Base-by-base conservation (phyloP, 2,329 filamentous ascomycete genomes). In the Lecanicillium sp. region DNA sequence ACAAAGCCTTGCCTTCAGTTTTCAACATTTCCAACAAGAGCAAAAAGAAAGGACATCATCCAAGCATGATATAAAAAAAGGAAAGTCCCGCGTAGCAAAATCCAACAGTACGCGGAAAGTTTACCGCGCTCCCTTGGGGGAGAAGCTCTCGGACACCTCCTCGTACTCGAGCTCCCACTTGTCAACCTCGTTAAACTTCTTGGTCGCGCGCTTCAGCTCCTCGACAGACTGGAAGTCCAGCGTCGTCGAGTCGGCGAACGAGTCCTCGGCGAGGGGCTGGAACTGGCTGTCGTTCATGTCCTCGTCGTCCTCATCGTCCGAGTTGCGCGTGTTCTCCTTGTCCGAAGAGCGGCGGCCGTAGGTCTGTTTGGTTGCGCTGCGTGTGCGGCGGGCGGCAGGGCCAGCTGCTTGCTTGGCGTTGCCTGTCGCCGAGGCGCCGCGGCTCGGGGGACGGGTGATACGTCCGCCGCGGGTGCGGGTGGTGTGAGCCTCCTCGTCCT, bases 151-250 rank as follows among this genome's bases (percentile, higher is more conserved):
- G 19, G 72, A 73, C 41, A 81, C 72, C 55, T 82, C 79, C 67
- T 86, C 83, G 62, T 78, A 86, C 43, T 81, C 79, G 52, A 86
- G 65, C 64, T 83, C 73, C 81, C 81, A 86, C 64, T 74, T 70
- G 61, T 86, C 83, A 33, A 86, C 83, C 64, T 86, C 82, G 61
- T 77, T 73, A 57, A 86, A 86, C 64, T 85, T 85, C 60, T 69
- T 73, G 9, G 71, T 71, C 33, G 79, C 78, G 42, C 72, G 68
- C 63, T 77, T 78, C 52, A 86, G 67, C 68, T 82, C 79, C 35
- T 74, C 63, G 20, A 73, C 67, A 40, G 73, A 60, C 6, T 67
- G 61, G 41, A 62, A 62, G 49, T 67, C 60, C 58, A 68, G 32
- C 55, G 63, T 62, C 42, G 63, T 51, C 30, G 51, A 53, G 24